phyloP scores from a whole-genome alignment of 179 eudicot species.

The Spinacia oleracea region DNA sequence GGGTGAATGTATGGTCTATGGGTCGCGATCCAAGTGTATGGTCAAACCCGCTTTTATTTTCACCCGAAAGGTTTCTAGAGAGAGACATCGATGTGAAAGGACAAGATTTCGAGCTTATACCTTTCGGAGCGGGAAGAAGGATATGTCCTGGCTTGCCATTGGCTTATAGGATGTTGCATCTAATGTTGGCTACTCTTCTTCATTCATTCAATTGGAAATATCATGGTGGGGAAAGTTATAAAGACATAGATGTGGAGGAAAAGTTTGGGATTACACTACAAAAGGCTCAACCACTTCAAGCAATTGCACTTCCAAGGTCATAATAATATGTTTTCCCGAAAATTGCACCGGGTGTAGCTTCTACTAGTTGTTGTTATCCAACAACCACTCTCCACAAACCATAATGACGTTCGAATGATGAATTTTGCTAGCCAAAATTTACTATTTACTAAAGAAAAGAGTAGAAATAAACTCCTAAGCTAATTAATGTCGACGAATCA shows the following conservation, averaged over 20 bases:
- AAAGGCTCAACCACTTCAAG: neutral
- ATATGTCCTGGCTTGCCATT: slow-evolving; percentile 18
- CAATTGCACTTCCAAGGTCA: neutral
- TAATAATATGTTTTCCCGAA: too few relatives aligned
- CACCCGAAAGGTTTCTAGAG: slow-evolving; percentile 9
- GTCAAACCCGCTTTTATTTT: neutral
- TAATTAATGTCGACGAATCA: too few relatives aligned
- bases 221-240: too few relatives aligned
- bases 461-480: too few relatives aligned
- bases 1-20: slow-evolving; percentile 21
- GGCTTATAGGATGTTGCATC: slow-evolving; percentile 19
- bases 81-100: neutral
- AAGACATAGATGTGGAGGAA: neutral
- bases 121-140: slow-evolving; percentile 21
- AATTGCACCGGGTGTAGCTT: too few relatives aligned
- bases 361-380: too few relatives aligned
- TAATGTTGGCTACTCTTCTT: slow-evolving; percentile 14
- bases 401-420: too few relatives aligned
- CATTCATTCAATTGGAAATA: slow-evolving; percentile 17
- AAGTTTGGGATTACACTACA: neutral
- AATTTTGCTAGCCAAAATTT: too few relatives aligned
- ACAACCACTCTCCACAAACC: too few relatives aligned
- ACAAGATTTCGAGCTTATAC: slow-evolving; percentile 8
- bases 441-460: too few relatives aligned
- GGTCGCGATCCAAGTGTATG: slow-evolving; percentile 16